These are phyloP conservation scores for Tolypocladium tropicale DNA, from an alignment of 2,329 filamentous ascomycete species.

Conservation along the genomic window DNA sequence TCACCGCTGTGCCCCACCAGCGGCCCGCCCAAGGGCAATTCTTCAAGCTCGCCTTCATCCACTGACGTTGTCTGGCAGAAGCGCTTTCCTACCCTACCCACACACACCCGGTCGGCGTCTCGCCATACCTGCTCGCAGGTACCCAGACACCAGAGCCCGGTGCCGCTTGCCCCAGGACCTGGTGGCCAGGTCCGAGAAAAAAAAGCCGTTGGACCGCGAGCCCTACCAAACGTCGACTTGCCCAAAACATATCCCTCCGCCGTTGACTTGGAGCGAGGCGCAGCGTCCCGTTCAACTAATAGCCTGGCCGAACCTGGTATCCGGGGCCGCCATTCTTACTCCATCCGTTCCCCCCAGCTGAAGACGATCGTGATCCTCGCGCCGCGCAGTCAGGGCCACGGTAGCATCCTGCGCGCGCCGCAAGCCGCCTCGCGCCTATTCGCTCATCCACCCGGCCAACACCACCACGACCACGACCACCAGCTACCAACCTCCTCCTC, in stretches of 20 bases:
- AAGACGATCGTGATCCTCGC: not conserved
- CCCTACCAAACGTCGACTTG: not conserved
- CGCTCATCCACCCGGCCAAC: not conserved
- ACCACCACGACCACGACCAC: too few relatives aligned
- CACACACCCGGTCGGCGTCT: not conserved
- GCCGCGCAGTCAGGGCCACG: not conserved
- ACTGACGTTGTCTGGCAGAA: slow-evolving; percentile 6
- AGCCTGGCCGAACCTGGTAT: not conserved
- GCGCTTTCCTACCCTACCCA: slow-evolving; percentile 2
- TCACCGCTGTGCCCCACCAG: slow-evolving; percentile 4
- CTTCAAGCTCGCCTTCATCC: slow-evolving; percentile 2
- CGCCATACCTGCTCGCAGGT: too few relatives aligned
- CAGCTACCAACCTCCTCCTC: not conserved
- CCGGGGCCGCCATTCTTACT: not conserved
- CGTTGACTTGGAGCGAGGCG: not conserved
- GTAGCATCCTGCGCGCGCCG: not conserved
- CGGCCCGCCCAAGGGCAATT: slow-evolving; percentile 8
- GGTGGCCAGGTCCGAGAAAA: not conserved
- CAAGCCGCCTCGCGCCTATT: not conserved
- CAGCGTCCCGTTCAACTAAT: not conserved
- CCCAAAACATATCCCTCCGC: not conserved
- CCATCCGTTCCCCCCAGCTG: not conserved
- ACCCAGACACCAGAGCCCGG: too few relatives aligned
- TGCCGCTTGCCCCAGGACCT: not conserved
- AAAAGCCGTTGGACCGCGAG: not conserved